These are phyloP conservation scores for Lachancea sp. DNA, from an alignment of 805 yeast genomes.

Conservation along the genomic window DNA sequence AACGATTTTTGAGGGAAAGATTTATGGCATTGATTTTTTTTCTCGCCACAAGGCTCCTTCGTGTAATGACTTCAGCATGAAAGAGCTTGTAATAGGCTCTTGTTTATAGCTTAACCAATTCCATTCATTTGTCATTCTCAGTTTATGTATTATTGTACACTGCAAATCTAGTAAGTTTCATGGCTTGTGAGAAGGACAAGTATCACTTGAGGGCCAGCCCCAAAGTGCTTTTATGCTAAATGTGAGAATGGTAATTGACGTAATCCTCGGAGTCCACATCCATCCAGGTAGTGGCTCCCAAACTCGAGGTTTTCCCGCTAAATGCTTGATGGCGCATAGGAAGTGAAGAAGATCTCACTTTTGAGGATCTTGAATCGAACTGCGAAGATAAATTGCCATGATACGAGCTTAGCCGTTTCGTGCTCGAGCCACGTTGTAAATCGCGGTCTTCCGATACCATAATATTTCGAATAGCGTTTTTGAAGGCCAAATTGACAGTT, in stretches of 20 bases:
- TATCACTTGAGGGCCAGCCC: neutral
- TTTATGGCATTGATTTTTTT: neutral
- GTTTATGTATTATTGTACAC: slow-evolving; percentile 4
- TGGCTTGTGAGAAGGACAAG: no score
- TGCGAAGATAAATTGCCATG: neutral
- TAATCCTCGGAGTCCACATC: slow-evolving; percentile 9
- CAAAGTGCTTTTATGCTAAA: neutral
- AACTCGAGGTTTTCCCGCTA: neutral
- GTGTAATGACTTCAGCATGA: slow-evolving; percentile 5
- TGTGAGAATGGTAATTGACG: neutral
- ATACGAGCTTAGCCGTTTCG: slow-evolving; percentile 3
- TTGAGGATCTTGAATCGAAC: neutral
- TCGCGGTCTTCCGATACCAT: neutral
- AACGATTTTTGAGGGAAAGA: neutral
- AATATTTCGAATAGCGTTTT: slow-evolving; percentile 8
- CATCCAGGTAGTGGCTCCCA: slow-evolving; percentile 7
- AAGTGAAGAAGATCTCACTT: slow-evolving; percentile 9
- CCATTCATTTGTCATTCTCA: slow-evolving; percentile 1
- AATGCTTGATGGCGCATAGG: neutral
- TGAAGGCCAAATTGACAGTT: slow-evolving; percentile 9
- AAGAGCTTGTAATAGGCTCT: slow-evolving; percentile 4
- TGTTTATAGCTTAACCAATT: slow-evolving; percentile 8
- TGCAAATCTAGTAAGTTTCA: neutral
- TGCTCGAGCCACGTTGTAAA: neutral
- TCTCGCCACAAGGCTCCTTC: slow-evolving; percentile 1